Conservation (phyloP, 2,329 filamentous ascomycete genomes). For the Venturia aucupariae region DNA sequence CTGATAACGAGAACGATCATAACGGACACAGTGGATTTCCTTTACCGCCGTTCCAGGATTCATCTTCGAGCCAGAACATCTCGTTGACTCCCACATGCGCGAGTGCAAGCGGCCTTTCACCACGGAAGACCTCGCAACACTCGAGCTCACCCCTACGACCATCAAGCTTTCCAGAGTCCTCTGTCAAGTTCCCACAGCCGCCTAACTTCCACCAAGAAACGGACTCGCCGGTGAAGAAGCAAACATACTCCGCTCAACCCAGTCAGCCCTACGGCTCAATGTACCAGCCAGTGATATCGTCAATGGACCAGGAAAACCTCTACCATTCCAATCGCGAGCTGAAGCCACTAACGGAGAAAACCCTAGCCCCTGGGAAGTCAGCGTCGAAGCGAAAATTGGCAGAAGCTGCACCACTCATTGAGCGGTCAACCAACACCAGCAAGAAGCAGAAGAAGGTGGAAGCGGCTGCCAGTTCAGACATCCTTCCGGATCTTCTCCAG, state of each 20-base stretch:
- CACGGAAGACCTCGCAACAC: constrained; percentile 53
- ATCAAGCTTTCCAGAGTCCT: constrained; percentile 52
- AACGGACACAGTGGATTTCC: constrained; percentile 40
- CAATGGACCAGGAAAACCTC: constrained; percentile 22
- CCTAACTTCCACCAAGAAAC: constrained; percentile 45
- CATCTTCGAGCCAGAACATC: constrained; percentile 50
- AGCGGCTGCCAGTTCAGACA: background rate
- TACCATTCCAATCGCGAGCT: constrained; percentile 6
- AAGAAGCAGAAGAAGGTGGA: constrained; percentile 13
- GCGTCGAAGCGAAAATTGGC: constrained; percentile 6
- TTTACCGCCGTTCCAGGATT: constrained; percentile 34
- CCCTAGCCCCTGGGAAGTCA: background rate
- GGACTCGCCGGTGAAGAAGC: constrained; percentile 62
- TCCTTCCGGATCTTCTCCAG: constrained; percentile 62
- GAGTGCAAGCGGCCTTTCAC: constrained; percentile 52
- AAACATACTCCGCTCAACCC: background rate
- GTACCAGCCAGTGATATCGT: background rate
- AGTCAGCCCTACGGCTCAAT: constrained; percentile 19
- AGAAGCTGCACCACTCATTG: constrained; percentile 1
- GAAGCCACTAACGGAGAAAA: background rate
- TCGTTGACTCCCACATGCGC: constrained; percentile 53
- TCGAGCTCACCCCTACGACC: constrained; percentile 52
- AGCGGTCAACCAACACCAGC: background rate
- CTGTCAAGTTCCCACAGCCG: constrained; percentile 59
- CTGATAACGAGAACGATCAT: constrained; percentile 34